Percentiles rank a stretch among this genome's conserved stretches.
These are phyloP conservation scores for Paramecium bursaria DNA, from an alignment of 73 alveolate genomes.

Conservation along the genomic window DNA sequence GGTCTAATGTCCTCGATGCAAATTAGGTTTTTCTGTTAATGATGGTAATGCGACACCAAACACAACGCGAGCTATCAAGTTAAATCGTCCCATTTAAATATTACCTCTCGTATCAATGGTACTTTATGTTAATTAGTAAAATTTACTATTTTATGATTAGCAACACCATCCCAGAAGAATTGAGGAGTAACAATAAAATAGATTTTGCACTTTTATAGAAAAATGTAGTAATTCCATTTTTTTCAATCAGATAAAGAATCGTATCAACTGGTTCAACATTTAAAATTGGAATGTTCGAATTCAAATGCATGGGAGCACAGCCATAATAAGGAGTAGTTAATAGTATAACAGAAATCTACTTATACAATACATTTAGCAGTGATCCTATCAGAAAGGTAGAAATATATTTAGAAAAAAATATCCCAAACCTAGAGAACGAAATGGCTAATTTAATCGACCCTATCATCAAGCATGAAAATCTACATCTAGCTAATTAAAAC, in stretches of 20 bases:
- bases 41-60: conserved; percentile 49
- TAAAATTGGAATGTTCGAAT: conserved; percentile 30
- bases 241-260: conserved; percentile 43
- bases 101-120: not conserved
- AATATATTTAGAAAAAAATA: not conserved
- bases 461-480: not conserved
- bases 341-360: conserved; percentile 13
- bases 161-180: not conserved
- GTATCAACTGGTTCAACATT: not conserved
- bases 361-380: not conserved
- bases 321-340: conserved; percentile 2
- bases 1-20: conserved; percentile 10
- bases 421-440: conserved; percentile 12
- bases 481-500: not conserved
- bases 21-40: conserved; percentile 9
- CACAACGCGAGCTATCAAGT: not conserved
- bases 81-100: no score
- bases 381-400: not conserved
- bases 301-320: conserved; percentile 7
- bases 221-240: conserved; percentile 43
- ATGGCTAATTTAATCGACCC: not conserved
- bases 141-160: not conserved
- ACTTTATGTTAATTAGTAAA: not conserved
- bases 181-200: not conserved
- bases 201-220: conserved; percentile 1